These are phyloP conservation scores for Talaromyces piceae DNA, from an alignment of 2,329 filamentous ascomycete genomes.

Conservation along the genomic window DNA sequence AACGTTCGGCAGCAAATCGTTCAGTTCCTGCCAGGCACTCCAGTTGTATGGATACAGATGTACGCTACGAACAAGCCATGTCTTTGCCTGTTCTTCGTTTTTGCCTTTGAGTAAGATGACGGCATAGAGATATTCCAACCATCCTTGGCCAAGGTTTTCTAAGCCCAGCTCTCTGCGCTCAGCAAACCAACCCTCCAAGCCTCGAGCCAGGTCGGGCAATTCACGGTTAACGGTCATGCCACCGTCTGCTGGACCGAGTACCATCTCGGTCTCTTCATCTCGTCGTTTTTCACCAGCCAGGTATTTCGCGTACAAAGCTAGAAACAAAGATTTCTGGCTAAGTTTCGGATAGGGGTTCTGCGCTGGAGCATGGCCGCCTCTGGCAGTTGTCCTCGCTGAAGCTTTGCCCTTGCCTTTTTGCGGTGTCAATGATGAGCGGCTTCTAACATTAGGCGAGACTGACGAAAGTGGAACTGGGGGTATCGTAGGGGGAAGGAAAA, in stretches of 20 bases:
- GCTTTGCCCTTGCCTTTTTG: constrained; percentile 57
- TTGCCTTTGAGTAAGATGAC: constrained; percentile 85
- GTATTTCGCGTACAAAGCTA: constrained; percentile 87
- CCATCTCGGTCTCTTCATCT: constrained; percentile 95
- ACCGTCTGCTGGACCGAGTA: constrained; percentile 85
- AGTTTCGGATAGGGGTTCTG: constrained; percentile 45
- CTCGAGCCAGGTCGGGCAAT: constrained; percentile 64
- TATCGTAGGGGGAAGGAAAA: constrained; percentile 76
- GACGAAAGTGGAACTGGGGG: constrained; percentile 55
- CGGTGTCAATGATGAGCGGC: constrained; percentile 33
- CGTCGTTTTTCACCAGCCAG: constrained; percentile 92
- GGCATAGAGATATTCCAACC: constrained; percentile 78
- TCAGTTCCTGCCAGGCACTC: constrained; percentile 93
- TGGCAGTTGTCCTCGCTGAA: constrained; percentile 23
- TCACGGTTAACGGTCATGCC: constrained; percentile 81
- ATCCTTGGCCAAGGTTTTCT: constrained; percentile 67
- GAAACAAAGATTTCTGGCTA: constrained; percentile 86
- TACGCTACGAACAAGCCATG: constrained; percentile 81
- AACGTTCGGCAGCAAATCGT: constrained; percentile 65
- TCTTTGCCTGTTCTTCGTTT: constrained; percentile 75
- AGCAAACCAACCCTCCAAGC: constrained; percentile 73
- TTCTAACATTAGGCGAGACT: constrained; percentile 29
- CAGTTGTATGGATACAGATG: constrained; percentile 91
- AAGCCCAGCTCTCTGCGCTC: constrained; percentile 56
- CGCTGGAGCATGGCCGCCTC: constrained; percentile 20